Conservation (phyloP, 345 rosid species). For the Acer campestre region DNA sequence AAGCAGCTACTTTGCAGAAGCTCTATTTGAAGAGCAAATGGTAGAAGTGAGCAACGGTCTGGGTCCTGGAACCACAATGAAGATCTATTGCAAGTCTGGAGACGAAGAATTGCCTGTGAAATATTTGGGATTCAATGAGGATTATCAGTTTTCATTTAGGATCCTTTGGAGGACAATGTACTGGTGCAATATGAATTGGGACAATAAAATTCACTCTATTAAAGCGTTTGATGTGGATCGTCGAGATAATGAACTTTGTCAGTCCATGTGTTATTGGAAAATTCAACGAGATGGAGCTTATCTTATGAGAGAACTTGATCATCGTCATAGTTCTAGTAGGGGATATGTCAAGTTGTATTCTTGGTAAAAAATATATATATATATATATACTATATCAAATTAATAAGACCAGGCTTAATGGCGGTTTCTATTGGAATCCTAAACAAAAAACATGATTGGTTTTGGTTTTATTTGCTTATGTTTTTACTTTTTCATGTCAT, state of each 20-base stretch:
- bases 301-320: neutral
- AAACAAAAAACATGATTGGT: too few species aligned
- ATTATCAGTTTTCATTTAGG: too few species aligned
- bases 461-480: too few species aligned
- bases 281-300: constrained; percentile 1
- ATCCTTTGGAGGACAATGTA: neutral
- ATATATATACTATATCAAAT: too few species aligned
- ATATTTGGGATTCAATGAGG: too few species aligned
- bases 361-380: neutral
- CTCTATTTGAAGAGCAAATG: neutral
- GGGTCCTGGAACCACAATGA: neutral
- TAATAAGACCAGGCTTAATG: too few species aligned
- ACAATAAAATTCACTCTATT: neutral
- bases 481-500: too few species aligned
- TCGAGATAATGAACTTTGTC: neutral
- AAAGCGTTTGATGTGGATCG: neutral
- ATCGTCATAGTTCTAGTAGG: too few species aligned
- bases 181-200: neutral
- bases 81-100: neutral
- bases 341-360: neutral
- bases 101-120: too few species aligned
- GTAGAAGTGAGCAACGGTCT: neutral
- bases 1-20: neutral
- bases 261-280: neutral
- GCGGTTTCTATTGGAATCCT: too few species aligned